A percentile compares a stretch with the other conserved stretches of the same genome.
These are phyloP conservation scores for Phytophthora hibernalis DNA, from an alignment of 352 stramenopile genomes.

Conservation along the genomic window DNA sequence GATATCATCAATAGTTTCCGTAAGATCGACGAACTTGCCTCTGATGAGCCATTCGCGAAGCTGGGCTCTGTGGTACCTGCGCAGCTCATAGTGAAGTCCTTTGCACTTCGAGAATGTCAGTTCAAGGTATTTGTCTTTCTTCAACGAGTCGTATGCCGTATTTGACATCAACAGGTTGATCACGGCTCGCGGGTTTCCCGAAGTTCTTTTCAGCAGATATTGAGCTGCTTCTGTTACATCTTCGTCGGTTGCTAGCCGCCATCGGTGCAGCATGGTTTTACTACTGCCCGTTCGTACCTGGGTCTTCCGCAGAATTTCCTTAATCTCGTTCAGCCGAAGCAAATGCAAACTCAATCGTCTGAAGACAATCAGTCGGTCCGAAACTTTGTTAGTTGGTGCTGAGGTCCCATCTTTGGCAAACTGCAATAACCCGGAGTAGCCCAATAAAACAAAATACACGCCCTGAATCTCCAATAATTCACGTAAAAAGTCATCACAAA, in stretches of 20 bases:
- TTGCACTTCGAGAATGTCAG: not conserved
- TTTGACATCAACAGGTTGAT: not conserved
- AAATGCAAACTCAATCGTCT: not conserved
- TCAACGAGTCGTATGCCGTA: not conserved
- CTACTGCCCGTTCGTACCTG: not conserved
- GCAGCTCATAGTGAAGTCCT: not conserved
- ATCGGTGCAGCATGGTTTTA: not conserved
- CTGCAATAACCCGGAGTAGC: not conserved
- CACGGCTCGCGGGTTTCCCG: not conserved
- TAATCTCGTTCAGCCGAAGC: not conserved
- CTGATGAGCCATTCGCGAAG: not conserved
- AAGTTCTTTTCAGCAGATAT: not conserved
- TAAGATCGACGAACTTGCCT: not conserved
- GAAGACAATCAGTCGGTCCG: not conserved
- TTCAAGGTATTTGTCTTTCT: not conserved
- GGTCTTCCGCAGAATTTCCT: not conserved
- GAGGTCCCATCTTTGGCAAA: not conserved
- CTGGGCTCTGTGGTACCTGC: not conserved
- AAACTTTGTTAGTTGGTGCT: not conserved
- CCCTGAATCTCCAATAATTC: not conserved
- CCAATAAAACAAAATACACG: not conserved
- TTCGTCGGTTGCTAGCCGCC: not conserved
- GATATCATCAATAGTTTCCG: not conserved
- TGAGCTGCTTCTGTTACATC: not conserved
- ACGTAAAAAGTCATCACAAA: not conserved